These are phyloP conservation scores for Myriangium duriaei DNA, from an alignment of 2,329 filamentous ascomycete genomes.

Conservation along the genomic window DNA sequence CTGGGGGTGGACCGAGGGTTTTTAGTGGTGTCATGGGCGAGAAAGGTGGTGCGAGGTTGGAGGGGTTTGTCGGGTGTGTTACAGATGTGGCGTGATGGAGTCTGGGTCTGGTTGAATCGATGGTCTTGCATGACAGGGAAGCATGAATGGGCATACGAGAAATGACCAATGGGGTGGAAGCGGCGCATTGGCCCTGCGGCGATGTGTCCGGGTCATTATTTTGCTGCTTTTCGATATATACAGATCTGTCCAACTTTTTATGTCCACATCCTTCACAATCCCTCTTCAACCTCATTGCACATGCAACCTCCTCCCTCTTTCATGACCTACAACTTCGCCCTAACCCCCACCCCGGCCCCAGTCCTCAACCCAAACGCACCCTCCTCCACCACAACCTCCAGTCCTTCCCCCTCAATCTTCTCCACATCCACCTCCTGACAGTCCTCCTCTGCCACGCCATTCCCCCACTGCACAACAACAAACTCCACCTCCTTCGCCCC, in stretches of 20 bases:
- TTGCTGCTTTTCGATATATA: too few relatives aligned
- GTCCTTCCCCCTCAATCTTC: constrained; percentile 22
- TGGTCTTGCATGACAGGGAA: too few relatives aligned
- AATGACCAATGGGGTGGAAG: too few relatives aligned
- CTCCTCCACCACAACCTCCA: constrained; percentile 20
- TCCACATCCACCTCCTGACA: constrained; percentile 61
- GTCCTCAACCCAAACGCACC: constrained; percentile 8
- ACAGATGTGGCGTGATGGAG: constrained; percentile 16
- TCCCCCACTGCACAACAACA: constrained; percentile 78
- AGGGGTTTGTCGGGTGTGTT: constrained; percentile 60
- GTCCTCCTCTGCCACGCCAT: constrained; percentile 70
- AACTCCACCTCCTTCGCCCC: constrained; percentile 65
- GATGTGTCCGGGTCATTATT: too few relatives aligned
- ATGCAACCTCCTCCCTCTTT: too few relatives aligned
- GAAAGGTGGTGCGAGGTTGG: constrained; percentile 45
- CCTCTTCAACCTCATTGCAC: too few relatives aligned
- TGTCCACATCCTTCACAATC: too few relatives aligned
- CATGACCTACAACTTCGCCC: constrained; percentile 6
- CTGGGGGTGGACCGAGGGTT: constrained; percentile 52
- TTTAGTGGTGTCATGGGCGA: constrained; percentile 42
- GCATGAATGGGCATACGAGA: too few relatives aligned
- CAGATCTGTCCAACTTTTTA: too few relatives aligned
- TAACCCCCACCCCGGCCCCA: constrained; percentile 3
- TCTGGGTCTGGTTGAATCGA: too few relatives aligned
- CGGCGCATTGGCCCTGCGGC: too few relatives aligned